Evolutionary conservation across 2,329 filamentous ascomycete species (phyloP).

Genomic region (Botrytis fabae): DNA sequence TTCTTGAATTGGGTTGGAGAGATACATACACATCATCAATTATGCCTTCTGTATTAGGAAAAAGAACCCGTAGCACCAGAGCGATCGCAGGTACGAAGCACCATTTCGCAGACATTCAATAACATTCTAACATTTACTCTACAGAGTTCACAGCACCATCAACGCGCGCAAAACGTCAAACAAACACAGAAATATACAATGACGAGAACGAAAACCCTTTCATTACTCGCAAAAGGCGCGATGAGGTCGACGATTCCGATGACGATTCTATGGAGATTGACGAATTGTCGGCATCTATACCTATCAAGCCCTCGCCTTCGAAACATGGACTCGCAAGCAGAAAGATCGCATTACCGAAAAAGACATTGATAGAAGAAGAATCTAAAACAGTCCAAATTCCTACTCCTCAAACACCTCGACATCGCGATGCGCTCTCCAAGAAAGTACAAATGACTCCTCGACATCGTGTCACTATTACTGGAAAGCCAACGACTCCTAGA

Average conservation of each 20-base stretch:
- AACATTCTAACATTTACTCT: slow-evolving; percentile 24
- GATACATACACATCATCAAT: slow-evolving; percentile 28
- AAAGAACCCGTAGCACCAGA: slow-evolving; percentile 46
- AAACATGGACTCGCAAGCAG: slow-evolving; percentile 49
- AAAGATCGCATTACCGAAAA: slow-evolving; percentile 46
- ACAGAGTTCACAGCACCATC: slow-evolving; percentile 33
- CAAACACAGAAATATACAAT: slow-evolving; percentile 49
- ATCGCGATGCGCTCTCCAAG: slow-evolving; percentile 73
- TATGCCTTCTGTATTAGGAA: slow-evolving; percentile 47
- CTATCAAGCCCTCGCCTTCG: slow-evolving; percentile 42
- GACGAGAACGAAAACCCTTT: slow-evolving; percentile 69
- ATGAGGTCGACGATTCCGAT: slow-evolving; percentile 39
- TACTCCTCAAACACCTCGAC: slow-evolving; percentile 73
- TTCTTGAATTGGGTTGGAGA: slow-evolving; percentile 10
- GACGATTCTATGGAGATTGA: slow-evolving; percentile 49
- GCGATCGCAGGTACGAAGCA: slow-evolving; percentile 42
- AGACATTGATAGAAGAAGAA: slow-evolving; percentile 44
- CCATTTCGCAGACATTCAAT: slow-evolving; percentile 22
- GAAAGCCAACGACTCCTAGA: slow-evolving; percentile 72
- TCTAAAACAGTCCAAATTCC: slow-evolving; percentile 51
- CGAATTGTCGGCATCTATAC: slow-evolving; percentile 37
- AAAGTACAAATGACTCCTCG: slow-evolving; percentile 75
- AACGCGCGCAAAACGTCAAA: slow-evolving; percentile 48
- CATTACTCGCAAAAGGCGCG: slow-evolving; percentile 40
- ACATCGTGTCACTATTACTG: slow-evolving; percentile 76